Conservation (phyloP, 768 basidiomycete genomes). For the Agaricus bisporus region DNA sequence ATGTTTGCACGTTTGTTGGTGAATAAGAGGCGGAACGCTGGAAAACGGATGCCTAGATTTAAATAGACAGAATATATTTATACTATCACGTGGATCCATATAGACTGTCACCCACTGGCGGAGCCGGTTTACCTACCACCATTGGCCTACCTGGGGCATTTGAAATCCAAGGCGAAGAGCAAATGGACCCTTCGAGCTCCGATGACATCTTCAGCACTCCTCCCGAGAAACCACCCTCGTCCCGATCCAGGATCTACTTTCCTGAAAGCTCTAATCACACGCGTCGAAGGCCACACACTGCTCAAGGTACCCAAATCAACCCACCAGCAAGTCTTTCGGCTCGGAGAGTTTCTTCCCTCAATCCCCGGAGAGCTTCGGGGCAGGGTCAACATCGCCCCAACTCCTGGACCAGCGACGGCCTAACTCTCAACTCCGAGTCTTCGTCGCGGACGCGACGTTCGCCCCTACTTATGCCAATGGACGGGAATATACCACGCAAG, state of each 20-base stretch:
- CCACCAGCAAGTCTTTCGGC: slow-evolving; percentile 20
- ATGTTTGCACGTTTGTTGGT: slow-evolving; percentile 73
- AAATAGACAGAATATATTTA: slow-evolving; percentile 14
- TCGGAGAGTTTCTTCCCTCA: slow-evolving; percentile 28
- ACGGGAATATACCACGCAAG: not conserved
- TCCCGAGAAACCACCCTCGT: slow-evolving; percentile 11
- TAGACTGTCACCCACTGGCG: not conserved
- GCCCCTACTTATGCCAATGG: not conserved
- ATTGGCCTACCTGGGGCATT: not conserved
- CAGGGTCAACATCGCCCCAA: slow-evolving; percentile 22
- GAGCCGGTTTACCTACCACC: not conserved
- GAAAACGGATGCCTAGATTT: slow-evolving; percentile 54
- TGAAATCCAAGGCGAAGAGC: not conserved
- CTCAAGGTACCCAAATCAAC: slow-evolving; percentile 5
- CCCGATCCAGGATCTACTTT: slow-evolving; percentile 5
- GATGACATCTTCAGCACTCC: slow-evolving; percentile 21
- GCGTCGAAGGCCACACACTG: slow-evolving; percentile 13
- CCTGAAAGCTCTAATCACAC: slow-evolving; percentile 1
- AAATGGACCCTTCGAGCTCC: slow-evolving; percentile 18
- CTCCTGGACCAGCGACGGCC: slow-evolving; percentile 17
- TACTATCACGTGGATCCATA: not conserved
- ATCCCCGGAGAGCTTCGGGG: slow-evolving; percentile 22
- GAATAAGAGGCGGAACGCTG: slow-evolving; percentile 43
- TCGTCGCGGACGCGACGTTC: slow-evolving; percentile 12
- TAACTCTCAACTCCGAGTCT: slow-evolving; percentile 15